These are phyloP conservation scores for Hyphopichia buzzinii DNA, from an alignment of 1,139 yeast species.

Conservation along the genomic window DNA sequence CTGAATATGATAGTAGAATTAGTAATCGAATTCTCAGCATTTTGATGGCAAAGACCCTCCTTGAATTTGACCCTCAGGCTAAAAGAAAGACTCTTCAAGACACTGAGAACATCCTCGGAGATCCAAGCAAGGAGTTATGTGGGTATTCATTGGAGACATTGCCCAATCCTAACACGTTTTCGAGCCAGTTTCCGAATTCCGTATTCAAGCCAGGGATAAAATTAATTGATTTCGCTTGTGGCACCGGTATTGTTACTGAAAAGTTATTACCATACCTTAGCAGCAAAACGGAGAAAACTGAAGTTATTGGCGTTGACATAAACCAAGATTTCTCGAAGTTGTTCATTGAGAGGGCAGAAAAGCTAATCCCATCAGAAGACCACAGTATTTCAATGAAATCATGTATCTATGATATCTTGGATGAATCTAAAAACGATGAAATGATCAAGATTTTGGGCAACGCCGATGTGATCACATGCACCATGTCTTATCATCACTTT, in stretches of 20 bases:
- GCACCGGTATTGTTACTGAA: constrained; percentile 38
- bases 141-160: constrained; percentile 15
- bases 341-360: constrained; percentile 17
- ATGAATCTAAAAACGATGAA: constrained; percentile 14
- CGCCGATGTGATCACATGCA: constrained; percentile 36
- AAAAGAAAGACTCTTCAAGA: constrained; percentile 14
- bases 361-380: constrained; percentile 2
- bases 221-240: constrained; percentile 45
- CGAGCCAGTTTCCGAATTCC: constrained; percentile 11
- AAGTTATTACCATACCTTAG: constrained; percentile 27
- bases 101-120: constrained; percentile 15
- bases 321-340: constrained; percentile 25
- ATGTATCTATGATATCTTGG: constrained; percentile 29
- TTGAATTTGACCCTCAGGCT: constrained; percentile 17
- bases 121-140: constrained; percentile 11
- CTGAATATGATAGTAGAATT: constrained; percentile 22
- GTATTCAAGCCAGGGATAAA: constrained; percentile 25
- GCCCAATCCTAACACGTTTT: constrained; percentile 13
- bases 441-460: constrained; percentile 15
- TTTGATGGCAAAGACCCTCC: constrained; percentile 19
- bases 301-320: constrained; percentile 38
- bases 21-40: constrained; percentile 15
- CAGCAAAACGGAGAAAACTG: constrained; percentile 12
- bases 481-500: constrained; percentile 42
- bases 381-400: constrained; percentile 11